Evolutionary conservation across 2,329 filamentous ascomycete genomes (phyloP).

Genomic region (Amesomyces nigricolor): DNA sequence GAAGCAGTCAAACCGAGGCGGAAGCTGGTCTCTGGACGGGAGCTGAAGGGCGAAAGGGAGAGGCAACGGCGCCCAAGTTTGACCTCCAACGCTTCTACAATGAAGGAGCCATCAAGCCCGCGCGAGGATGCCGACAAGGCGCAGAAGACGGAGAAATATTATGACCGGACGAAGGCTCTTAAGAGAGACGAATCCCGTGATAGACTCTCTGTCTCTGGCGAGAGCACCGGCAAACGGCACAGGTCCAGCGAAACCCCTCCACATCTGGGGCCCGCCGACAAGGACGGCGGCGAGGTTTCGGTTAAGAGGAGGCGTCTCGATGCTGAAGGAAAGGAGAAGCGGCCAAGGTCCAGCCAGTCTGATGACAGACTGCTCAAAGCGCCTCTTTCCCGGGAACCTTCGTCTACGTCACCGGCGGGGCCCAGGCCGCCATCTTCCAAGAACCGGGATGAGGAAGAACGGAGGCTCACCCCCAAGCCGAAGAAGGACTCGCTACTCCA

Average conservation of each 20-base stretch:
- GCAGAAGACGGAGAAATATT: conserved; percentile 48
- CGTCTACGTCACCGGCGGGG: conserved; percentile 19
- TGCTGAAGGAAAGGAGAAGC: conserved; percentile 46
- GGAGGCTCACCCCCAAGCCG: conserved; percentile 33
- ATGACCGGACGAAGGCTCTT: conserved; percentile 55
- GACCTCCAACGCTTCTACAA: conserved; percentile 48
- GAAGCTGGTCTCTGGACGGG: conserved; percentile 59
- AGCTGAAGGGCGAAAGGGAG: conserved; percentile 54
- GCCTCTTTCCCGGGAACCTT: conserved; percentile 36
- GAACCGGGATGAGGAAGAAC: conserved; percentile 41
- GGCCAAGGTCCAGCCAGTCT: conserved; percentile 39
- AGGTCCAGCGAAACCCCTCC: conserved; percentile 56
- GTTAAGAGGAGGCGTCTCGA: conserved; percentile 55
- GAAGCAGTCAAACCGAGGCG: conserved; percentile 54
- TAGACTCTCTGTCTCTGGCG: conserved; percentile 44
- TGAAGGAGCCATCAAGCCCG: conserved; percentile 50
- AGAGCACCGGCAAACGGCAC: conserved; percentile 52
- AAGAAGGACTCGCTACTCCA: conserved; percentile 35
- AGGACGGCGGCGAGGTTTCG: conserved; percentile 47
- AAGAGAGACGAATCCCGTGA: conserved; percentile 59
- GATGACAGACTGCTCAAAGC: conserved; percentile 44
- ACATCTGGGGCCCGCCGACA: conserved; percentile 45
- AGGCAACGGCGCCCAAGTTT: conserved; percentile 55
- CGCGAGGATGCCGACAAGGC: conserved; percentile 50
- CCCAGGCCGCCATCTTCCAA: conserved; percentile 30